A percentile compares a stretch with the other conserved stretches of the same genome.
phyloP scores from a whole-genome alignment of 2,329 filamentous ascomycete species.

The Claviceps citrina region DNA sequence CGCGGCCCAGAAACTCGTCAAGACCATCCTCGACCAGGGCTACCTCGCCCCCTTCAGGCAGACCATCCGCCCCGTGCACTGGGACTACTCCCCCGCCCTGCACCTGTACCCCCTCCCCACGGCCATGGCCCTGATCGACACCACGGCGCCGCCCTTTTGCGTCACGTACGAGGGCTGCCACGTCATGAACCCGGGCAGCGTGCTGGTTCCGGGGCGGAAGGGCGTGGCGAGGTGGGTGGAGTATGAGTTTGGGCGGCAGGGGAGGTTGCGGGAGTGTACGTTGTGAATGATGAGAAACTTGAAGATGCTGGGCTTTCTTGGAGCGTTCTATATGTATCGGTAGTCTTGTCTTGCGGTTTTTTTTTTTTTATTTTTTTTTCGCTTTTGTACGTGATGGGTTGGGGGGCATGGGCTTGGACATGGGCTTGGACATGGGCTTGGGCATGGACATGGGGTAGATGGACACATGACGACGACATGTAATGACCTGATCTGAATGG shows the following conservation, averaged over 20 bases:
- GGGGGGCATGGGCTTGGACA: too few species aligned
- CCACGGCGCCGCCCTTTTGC: conserved; percentile 66
- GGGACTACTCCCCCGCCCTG: conserved; percentile 67
- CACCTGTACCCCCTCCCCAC: conserved; percentile 82
- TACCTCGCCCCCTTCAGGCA: conserved; percentile 77
- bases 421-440: too few species aligned
- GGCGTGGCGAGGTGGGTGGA: conserved; percentile 72
- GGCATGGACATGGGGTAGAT: too few species aligned
- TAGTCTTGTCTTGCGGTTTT: too few species aligned
- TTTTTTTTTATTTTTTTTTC: not conserved
- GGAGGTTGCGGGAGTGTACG: conserved; percentile 46
- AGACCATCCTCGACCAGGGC: conserved; percentile 82
- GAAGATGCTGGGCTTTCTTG: too few species aligned
- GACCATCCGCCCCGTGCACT: conserved; percentile 65
- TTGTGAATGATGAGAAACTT: too few species aligned
- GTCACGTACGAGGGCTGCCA: conserved; percentile 91
- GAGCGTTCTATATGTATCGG: too few species aligned
- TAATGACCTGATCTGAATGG: too few species aligned
- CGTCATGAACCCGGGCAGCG: conserved; percentile 77
- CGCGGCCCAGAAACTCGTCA: conserved; percentile 63
- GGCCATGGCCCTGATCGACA: conserved; percentile 66
- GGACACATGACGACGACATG: too few species aligned
- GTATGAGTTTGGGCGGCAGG: conserved; percentile 55
- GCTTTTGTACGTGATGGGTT: too few species aligned
- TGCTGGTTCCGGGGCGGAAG: conserved; percentile 55